A percentile compares a stretch with the other conserved stretches of the same genome.
phyloP scores from a whole-genome alignment of 257 asterid genomes.

The Solanum okadae region DNA sequence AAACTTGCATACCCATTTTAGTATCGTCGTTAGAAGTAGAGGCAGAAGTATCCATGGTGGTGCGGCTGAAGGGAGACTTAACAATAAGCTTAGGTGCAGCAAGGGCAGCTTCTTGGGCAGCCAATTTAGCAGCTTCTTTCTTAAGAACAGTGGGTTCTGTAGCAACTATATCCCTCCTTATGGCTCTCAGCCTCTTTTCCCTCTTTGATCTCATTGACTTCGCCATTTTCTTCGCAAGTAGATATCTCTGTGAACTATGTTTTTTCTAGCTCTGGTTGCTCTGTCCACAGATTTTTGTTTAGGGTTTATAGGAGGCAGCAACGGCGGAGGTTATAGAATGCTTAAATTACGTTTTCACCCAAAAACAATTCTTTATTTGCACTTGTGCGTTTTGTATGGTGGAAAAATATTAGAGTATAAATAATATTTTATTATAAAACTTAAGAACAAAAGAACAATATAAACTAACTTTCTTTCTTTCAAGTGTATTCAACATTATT shows the following conservation, averaged over 20 bases:
- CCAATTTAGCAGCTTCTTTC: constrained; percentile 82
- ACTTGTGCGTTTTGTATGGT: neutral
- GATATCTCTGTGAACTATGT: neutral
- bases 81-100: constrained; percentile 87
- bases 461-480: no score
- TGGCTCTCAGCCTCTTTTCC: constrained; percentile 78
- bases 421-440: no score
- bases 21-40: constrained; percentile 7
- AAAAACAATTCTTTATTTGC: neutral
- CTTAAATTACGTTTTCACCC: neutral
- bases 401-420: no score
- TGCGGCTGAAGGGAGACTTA: constrained; percentile 15
- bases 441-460: no score
- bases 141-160: constrained; percentile 52
- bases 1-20: constrained; percentile 24
- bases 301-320: neutral
- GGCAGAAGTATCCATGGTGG: neutral
- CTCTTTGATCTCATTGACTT: constrained; percentile 85
- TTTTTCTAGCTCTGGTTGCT: neutral
- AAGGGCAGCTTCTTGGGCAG: constrained; percentile 76
- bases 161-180: constrained; percentile 65
- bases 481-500: no score
- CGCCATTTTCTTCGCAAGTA: constrained; percentile 34
- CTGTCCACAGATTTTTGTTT: neutral
- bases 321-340: neutral